Conservation (phyloP, 495 filamentous ascomycete genomes). For the Saxophila tyrrhenica region DNA sequence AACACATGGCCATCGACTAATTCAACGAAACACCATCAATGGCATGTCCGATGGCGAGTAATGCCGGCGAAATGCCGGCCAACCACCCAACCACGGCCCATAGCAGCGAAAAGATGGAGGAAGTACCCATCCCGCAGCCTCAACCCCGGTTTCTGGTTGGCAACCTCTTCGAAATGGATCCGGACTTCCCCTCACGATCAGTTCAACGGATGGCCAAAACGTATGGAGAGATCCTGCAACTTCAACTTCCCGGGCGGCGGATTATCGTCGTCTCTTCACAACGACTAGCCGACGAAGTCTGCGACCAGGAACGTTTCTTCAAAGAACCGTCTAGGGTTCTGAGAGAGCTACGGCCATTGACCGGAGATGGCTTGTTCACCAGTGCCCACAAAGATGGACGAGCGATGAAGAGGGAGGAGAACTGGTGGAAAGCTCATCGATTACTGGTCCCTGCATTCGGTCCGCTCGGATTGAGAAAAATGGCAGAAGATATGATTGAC, state of each 20-base stretch:
- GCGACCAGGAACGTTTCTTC: constrained; percentile 54
- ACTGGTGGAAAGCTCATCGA: constrained; percentile 65
- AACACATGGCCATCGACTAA: background rate
- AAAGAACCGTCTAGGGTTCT: constrained; percentile 43
- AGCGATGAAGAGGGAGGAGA: constrained; percentile 27
- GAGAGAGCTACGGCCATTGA: constrained; percentile 43
- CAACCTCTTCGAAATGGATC: constrained; percentile 15
- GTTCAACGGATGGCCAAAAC: constrained; percentile 5
- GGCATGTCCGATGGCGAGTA: background rate
- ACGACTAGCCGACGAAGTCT: constrained; percentile 52
- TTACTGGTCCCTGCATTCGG: constrained; percentile 60
- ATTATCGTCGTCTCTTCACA: constrained; percentile 29
- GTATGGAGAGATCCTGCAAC: constrained; percentile 1
- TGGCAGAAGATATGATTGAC: constrained; percentile 46
- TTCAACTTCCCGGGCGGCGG: background rate
- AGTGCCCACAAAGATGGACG: constrained; percentile 31
- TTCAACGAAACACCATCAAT: background rate
- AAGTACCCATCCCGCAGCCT: constrained; percentile 9
- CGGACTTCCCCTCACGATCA: background rate
- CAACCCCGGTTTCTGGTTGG: constrained; percentile 5
- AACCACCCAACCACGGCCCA: background rate
- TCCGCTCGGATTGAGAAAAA: constrained; percentile 53
- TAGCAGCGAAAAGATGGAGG: background rate
- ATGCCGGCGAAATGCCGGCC: background rate
- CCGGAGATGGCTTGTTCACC: constrained; percentile 55